phyloP scores from a whole-genome alignment of 805 yeast genomes.

The Saccharomycopsis capsularis region DNA sequence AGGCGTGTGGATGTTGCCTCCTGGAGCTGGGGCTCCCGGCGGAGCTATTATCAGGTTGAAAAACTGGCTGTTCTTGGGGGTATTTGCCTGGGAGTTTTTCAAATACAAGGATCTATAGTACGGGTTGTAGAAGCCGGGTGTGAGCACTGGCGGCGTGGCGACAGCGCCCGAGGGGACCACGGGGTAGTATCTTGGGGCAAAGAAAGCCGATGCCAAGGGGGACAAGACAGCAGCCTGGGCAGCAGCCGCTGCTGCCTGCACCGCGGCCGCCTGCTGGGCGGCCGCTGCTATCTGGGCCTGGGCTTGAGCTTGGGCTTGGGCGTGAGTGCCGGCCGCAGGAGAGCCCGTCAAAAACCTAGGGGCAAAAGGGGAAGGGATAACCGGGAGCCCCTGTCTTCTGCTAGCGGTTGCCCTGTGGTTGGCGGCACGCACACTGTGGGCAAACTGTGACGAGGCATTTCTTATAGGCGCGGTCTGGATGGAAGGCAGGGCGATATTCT shows the following conservation, averaged over 20 bases:
- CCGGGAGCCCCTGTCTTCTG: not conserved
- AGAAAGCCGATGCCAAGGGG: conserved; percentile 12
- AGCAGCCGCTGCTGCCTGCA: conserved; percentile 16
- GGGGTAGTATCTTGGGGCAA: conserved; percentile 22
- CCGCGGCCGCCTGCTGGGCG: conserved; percentile 20
- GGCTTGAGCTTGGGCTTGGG: not conserved
- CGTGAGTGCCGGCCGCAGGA: not conserved
- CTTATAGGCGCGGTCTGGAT: conserved; percentile 32
- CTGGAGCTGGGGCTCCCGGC: not conserved
- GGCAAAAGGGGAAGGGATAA: not conserved
- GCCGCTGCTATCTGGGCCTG: conserved; percentile 9
- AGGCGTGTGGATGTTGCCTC: conserved; percentile 5
- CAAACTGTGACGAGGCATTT: not conserved
- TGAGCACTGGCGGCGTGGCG: conserved; percentile 11
- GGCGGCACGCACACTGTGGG: not conserved
- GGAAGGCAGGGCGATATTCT: conserved; percentile 24
- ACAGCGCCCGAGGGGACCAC: conserved; percentile 8
- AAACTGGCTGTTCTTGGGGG: conserved; percentile 11
- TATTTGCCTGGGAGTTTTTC: not conserved
- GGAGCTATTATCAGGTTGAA: not conserved
- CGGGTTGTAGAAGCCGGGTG: conserved; percentile 14
- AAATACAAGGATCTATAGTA: conserved; percentile 12
- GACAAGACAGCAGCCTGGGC: conserved; percentile 20
- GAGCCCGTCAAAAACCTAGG: not conserved
- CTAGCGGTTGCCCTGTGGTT: conserved; percentile 3